Base-by-base conservation (phyloP, 192 early-diverging fungal species). In the Gryganskiella cystojenkinii region DNA sequence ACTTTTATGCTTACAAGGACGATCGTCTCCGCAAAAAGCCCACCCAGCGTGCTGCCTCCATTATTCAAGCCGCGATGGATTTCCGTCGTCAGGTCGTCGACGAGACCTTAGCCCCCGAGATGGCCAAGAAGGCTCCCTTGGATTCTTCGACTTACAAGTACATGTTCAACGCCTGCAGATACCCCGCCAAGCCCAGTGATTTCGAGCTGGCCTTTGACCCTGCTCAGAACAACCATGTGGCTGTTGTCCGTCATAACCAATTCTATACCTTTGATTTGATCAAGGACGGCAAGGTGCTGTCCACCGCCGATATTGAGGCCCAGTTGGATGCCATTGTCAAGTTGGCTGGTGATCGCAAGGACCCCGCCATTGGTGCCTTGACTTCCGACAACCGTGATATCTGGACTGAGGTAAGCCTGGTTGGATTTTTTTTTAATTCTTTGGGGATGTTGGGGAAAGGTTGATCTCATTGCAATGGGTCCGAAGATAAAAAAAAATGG, bases 101-200 rank as follows among this genome's bases (percentile, higher is more conserved):
- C 81, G 90, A 84, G 71, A 82, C 72, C 11, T 30, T 73, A 8
- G 67, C 91, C 56, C 95, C 95, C 25, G 98, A 99, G 80, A 90
- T 86, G 82, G 88, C 87, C 28, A 90, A 91, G 65, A 86, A 86
- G 35, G 81, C 85, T 15, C 92, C 96, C 25, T 81, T 99, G 70
- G 95, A 93, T 80, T 92, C 91, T 84, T 82, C 94, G 64, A 94
- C 95, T 61, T 98, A 97, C 89, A 92, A 94, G 82, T 97, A 91
- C 83, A 90, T 99, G 93, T 99, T 99, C 89, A 96, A 98, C 81
- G 90, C 95, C 37, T 94, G 92, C 82, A 94, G 98, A 61, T 90
- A 96, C 58, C 96, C 98, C 40, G 74, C 82, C 67, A 91, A 91
- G 79, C 95, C 95, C 6, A 89, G 90, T 13, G 98, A 99, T 80